phyloP scores from a whole-genome alignment of 208 protist genomes.

The Crithidia acanthocephali region DNA sequence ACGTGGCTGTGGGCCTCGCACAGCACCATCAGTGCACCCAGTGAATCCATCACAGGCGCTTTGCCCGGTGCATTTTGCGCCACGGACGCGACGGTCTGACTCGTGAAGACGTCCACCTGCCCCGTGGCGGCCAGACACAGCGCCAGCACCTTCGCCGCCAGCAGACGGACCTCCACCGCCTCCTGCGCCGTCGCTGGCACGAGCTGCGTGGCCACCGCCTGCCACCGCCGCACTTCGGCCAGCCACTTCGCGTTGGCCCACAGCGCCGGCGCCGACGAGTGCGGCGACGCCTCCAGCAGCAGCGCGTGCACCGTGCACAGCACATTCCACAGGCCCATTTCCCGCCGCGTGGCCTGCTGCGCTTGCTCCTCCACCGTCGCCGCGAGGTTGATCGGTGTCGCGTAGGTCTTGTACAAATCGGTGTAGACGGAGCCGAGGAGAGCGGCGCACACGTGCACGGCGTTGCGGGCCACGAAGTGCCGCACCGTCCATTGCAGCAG shows the following conservation, averaged over 20 bases:
- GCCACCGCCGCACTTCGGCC: constrained; percentile 29
- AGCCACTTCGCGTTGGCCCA: constrained; percentile 23
- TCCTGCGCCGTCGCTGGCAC: constrained; percentile 1
- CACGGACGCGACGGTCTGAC: constrained; percentile 21
- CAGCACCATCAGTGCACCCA: constrained; percentile 37
- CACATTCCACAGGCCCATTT: constrained; percentile 32
- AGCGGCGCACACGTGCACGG: constrained; percentile 16
- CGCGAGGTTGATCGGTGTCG: neutral
- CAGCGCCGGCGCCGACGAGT: constrained; percentile 8
- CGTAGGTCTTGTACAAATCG: constrained; percentile 24
- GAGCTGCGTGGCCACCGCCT: constrained; percentile 9
- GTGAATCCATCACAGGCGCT: constrained; percentile 6
- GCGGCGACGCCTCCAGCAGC: constrained; percentile 25
- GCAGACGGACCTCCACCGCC: constrained; percentile 39
- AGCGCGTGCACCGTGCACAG: constrained; percentile 24
- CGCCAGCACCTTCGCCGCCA: constrained; percentile 43
- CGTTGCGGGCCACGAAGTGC: constrained; percentile 23
- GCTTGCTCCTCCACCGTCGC: constrained; percentile 15
- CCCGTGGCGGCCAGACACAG: constrained; percentile 21
- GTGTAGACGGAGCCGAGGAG: constrained; percentile 29
- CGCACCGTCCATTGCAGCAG: constrained; percentile 36
- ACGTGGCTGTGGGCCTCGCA: constrained; percentile 34
- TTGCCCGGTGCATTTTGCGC: constrained; percentile 15
- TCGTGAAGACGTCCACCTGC: constrained; percentile 42
- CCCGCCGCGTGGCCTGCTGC: constrained; percentile 6